Conservation (phyloP, 257 asterid genomes). For the Solanum chiquidenum region DNA sequence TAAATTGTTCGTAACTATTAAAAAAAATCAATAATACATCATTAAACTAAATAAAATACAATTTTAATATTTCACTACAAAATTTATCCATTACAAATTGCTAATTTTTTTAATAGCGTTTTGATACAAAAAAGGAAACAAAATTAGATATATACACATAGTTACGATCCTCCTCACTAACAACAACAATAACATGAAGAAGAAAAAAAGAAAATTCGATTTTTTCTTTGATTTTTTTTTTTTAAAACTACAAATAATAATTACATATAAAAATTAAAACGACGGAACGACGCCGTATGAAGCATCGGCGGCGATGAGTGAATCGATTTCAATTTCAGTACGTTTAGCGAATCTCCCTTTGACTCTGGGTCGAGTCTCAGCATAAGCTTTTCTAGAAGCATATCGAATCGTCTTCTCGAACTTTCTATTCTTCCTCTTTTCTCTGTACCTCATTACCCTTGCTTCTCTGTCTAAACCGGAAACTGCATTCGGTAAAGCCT, state of each 20-base stretch:
- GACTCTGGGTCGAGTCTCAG: constrained; percentile 75
- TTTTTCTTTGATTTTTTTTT: background rate
- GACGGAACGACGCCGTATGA: constrained; percentile 58
- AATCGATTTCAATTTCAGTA: constrained; percentile 43
- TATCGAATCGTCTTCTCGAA: constrained; percentile 59
- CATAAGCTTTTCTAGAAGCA: constrained; percentile 80
- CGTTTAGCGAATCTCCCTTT: constrained; percentile 77
- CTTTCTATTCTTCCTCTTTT: constrained; percentile 31
- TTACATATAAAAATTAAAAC: constrained; percentile 1
- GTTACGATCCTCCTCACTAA: background rate
- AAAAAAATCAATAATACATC: too few relatives aligned
- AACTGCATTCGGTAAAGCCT: constrained; percentile 12
- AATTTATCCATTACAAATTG: background rate
- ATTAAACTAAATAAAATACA: background rate
- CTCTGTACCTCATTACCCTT: constrained; percentile 54
- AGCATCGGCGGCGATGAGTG: constrained; percentile 21
- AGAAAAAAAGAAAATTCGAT: background rate
- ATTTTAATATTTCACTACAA: background rate
- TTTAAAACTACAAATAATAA: background rate
- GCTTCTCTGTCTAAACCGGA: constrained; percentile 9
- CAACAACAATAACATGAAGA: background rate
- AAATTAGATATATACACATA: background rate
- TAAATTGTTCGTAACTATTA: too few relatives aligned
- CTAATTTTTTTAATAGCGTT: background rate
- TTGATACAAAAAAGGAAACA: background rate